Conservation (phyloP, 2,329 filamentous ascomycete genomes). For the Tolypocladium paradoxum region DNA sequence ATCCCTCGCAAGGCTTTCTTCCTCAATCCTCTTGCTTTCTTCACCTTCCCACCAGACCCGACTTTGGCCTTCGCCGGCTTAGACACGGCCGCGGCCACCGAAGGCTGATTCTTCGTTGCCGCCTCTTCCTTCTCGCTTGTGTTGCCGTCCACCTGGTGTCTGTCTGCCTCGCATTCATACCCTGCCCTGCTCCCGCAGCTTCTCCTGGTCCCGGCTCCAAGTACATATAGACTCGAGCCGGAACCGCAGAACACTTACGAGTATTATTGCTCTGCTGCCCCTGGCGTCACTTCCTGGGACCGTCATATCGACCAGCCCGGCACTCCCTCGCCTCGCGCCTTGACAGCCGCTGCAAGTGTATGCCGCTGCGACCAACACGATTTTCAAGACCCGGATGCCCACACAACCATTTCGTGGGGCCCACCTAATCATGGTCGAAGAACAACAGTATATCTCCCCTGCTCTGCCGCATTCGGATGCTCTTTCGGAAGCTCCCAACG, state of each 20-base stretch:
- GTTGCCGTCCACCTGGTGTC: not conserved
- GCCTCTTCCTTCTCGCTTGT: not conserved
- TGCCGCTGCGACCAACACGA: not conserved
- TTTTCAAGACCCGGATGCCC: not conserved
- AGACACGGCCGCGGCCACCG: constrained; percentile 17
- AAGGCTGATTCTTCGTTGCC: constrained; percentile 12
- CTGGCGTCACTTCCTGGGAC: constrained; percentile 7
- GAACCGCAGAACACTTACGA: not conserved
- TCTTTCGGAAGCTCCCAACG: constrained; percentile 16
- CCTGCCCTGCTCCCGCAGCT: not conserved
- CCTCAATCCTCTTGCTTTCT: constrained; percentile 2
- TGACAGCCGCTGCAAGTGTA: not conserved
- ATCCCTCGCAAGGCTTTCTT: constrained; percentile 5
- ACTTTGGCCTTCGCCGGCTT: constrained; percentile 3
- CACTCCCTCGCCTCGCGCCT: constrained; percentile 4
- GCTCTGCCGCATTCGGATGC: constrained; percentile 20
- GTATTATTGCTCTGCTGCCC: not conserved
- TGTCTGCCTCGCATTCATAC: not conserved
- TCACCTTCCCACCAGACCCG: constrained; percentile 7
- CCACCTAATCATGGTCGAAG: constrained; percentile 23
- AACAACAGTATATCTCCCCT: constrained; percentile 22
- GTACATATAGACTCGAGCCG: not conserved
- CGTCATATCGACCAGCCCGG: constrained; percentile 1
- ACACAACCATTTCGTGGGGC: constrained; percentile 1
- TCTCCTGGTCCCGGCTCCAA: not conserved